A percentile compares a stretch with the other conserved stretches of the same genome.
These are phyloP conservation scores for Alternaria conjuncta DNA, from an alignment of 2,329 filamentous ascomycete species.

Conservation along the genomic window DNA sequence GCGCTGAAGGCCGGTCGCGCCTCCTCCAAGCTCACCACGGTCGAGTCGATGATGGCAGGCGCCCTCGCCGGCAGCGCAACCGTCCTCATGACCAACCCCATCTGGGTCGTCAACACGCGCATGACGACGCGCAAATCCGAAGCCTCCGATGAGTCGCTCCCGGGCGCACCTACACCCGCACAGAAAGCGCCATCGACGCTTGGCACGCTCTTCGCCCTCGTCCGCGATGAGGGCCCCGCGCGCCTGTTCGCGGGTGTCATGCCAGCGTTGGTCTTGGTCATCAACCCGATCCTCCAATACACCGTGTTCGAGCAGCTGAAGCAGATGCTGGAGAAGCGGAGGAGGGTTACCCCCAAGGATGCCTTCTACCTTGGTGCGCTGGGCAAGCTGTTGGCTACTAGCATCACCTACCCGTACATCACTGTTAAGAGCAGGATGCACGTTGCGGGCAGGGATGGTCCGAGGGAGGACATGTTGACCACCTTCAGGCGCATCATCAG, in stretches of 20 bases:
- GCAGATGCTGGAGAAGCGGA: slow-evolving; percentile 80
- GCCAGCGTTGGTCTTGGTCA: slow-evolving; percentile 89
- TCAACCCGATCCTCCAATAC: slow-evolving; percentile 98
- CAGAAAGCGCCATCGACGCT: slow-evolving; percentile 74
- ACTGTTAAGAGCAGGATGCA: slow-evolving; percentile 99
- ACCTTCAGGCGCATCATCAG: slow-evolving; percentile 79
- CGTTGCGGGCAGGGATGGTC: slow-evolving; percentile 77
- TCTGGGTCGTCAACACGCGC: slow-evolving; percentile 98
- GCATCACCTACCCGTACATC: slow-evolving; percentile 97
- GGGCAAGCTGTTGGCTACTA: slow-evolving; percentile 92
- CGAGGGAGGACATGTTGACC: slow-evolving; percentile 79
- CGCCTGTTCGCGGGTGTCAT: slow-evolving; percentile 92
- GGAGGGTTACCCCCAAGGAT: slow-evolving; percentile 79
- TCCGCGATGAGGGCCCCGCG: slow-evolving; percentile 81
- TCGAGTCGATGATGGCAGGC: slow-evolving; percentile 94
- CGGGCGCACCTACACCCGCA: slow-evolving; percentile 55
- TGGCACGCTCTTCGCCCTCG: slow-evolving; percentile 77
- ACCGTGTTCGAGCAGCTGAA: slow-evolving; percentile 99
- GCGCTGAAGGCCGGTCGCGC: slow-evolving; percentile 75
- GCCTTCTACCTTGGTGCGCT: slow-evolving; percentile 91
- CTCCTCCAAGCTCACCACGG: slow-evolving; percentile 82
- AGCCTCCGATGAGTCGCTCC: slow-evolving; percentile 48
- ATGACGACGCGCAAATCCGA: slow-evolving; percentile 89
- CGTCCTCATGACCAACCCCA: slow-evolving; percentile 95
- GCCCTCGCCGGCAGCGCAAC: slow-evolving; percentile 93